Base-by-base conservation (phyloP, 2,329 filamentous ascomycete species). In the Paraphoma chrysanthemicola region DNA sequence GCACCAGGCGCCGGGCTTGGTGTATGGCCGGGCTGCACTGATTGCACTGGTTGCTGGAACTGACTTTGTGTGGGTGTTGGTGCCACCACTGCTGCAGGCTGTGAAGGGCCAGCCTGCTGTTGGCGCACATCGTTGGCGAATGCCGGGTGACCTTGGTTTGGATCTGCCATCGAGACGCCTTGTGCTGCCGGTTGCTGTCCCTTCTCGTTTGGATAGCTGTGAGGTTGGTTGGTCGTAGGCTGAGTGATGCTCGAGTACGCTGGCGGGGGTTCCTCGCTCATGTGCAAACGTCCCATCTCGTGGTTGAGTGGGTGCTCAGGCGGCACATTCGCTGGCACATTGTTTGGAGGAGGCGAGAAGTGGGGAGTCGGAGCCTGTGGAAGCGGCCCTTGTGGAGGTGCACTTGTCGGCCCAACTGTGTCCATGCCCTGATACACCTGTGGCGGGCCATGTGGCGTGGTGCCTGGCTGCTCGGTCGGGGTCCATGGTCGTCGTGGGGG, bases 361-460 rank as follows among this genome's bases (percentile, higher is more conserved):
- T 56, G 56, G 16, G 62, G 61, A 10, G 42, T 51, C 14, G 70
- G 71, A 44, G 68, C 68, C 43, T 70, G 71, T 18, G 72, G 70
- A 30, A 71, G 67, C 39, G 69, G 66, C 8, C 69, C 72, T 44
- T 73, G 69, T n/a, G 69, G 71, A 58, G 63, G 79, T 78, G 66
- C 81, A 77, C 31, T 77, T 69, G 51, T 79, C 74, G 55, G 63
- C 23, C 64, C 66, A 8, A 93, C 87, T 59, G 91, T 88, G 62
- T 89, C 89, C 50, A 87, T 85, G 6, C 95, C 95, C 78, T 97
- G 94, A 67, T 97, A 98, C 1, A 96, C 90, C 0, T 91, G 93
- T 0, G 94, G 93, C 30, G 93, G 93, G 0, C 93, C 93, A 79
- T 97, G 92, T 5, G 92, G 92, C 50, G 93, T 90, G 59, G 89